phyloP scores from a whole-genome alignment of 1,284 basidiomycete species.

The Leccinum pachyderme region DNA sequence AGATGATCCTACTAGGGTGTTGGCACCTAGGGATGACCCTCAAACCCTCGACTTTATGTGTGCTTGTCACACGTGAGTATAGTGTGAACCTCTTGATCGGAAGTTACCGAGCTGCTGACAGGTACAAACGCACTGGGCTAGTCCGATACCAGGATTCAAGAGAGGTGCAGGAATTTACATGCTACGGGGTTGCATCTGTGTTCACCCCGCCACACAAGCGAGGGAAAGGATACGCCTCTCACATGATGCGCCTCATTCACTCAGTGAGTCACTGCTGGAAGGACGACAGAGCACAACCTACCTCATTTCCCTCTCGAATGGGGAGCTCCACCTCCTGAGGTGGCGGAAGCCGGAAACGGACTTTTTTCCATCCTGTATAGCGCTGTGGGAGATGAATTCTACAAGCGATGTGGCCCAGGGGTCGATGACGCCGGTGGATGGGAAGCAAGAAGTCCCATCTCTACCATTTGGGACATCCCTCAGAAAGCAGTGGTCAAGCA shows the following conservation, averaged over 20 bases:
- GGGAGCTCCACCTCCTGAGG: constrained; percentile 36
- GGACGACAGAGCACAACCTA: constrained; percentile 18
- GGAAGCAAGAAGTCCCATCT: constrained; percentile 40
- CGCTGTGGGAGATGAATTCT: constrained; percentile 58
- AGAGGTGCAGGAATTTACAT: constrained; percentile 25
- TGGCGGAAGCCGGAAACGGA: constrained; percentile 29
- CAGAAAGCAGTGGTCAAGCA: constrained; percentile 4
- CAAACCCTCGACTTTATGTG: constrained; percentile 42
- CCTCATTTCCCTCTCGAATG: constrained; percentile 39
- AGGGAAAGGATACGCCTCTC: constrained; percentile 43
- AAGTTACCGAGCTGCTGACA: constrained; percentile 1
- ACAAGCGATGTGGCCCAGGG: constrained; percentile 43
- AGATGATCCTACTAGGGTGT: constrained; percentile 37
- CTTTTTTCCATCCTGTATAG: constrained; percentile 60
- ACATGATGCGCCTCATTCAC: constrained; percentile 52
- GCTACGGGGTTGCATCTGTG: constrained; percentile 45
- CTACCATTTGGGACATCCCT: constrained; percentile 45
- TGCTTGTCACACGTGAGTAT: constrained; percentile 45
- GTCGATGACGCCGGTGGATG: constrained; percentile 44
- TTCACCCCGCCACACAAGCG: constrained; percentile 43
- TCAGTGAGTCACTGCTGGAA: constrained; percentile 39
- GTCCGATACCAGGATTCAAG: constrained; percentile 15
- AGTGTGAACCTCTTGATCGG: background rate
- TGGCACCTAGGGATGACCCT: constrained; percentile 40
- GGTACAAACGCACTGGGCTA: constrained; percentile 31